Conservation (phyloP, 345 rosid species). For the Mallotus nudiflorus region DNA sequence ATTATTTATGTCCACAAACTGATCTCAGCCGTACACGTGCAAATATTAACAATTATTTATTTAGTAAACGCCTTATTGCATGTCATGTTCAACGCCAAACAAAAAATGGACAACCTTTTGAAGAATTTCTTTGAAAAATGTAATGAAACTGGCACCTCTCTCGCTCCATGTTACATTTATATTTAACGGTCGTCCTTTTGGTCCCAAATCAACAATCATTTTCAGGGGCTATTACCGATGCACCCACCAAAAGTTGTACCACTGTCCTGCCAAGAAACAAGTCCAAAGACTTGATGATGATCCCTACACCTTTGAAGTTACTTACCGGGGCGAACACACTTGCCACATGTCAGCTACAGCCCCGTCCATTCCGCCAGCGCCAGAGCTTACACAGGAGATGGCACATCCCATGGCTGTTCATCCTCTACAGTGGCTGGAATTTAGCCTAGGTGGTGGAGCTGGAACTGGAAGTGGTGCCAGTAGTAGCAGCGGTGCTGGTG, state of each 20-base stretch:
- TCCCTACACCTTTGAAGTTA: constrained; percentile 58
- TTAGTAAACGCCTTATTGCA: constrained; percentile 1
- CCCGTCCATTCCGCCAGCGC: constrained; percentile 33
- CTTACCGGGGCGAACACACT: constrained; percentile 65
- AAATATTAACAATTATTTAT: not conserved
- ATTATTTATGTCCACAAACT: not conserved
- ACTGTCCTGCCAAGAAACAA: constrained; percentile 85
- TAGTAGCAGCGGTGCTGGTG: constrained; percentile 21
- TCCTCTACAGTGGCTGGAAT: constrained; percentile 38
- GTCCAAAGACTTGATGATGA: constrained; percentile 74
- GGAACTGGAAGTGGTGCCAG: not conserved
- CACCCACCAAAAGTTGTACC: constrained; percentile 76
- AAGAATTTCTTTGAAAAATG: not conserved
- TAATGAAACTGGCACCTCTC: no score
- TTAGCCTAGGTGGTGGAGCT: constrained; percentile 27
- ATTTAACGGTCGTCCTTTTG: not conserved
- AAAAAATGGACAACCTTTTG: not conserved
- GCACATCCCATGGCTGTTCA: constrained; percentile 7
- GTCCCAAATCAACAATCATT: not conserved
- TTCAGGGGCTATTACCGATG: constrained; percentile 82
- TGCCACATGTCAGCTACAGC: constrained; percentile 71
- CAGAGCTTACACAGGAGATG: not conserved
- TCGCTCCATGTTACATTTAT: no score
- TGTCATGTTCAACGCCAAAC: not conserved
- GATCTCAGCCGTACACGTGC: not conserved